Evolutionary conservation across 805 yeast genomes (phyloP), one percentile per base, ranked within the genome.

Genomic region (Kazachstania africana): DNA sequence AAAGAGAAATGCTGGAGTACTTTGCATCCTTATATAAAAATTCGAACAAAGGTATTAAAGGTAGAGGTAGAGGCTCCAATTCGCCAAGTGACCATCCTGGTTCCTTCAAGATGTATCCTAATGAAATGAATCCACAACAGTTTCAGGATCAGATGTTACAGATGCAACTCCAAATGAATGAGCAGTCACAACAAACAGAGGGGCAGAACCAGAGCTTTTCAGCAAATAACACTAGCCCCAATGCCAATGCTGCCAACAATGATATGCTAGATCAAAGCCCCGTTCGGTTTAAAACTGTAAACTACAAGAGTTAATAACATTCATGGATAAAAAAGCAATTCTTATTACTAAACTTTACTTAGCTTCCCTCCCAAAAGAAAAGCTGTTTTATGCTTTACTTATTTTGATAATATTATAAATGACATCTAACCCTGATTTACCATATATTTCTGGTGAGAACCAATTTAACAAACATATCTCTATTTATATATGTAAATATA

Each of bases 1-100:
- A 87, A 48, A 62, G 72, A 36, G 78, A 74, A 24, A 50, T 82
- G 46, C 64, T 88, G 45, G 69, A 73, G 22, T 87, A 88, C 55
- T 84, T 87, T 56, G 75, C 85, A 26, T 70, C 73, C 23, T 62
- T 85, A 31, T 87, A 88, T 60, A 83, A 83, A 54, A 83, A 87
- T 53, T 72, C 91, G 24, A 87, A 87, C 48, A 73, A 83, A 45
- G 95, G 95, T 12, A 87, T 39, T 19, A 39, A 34, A 26, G 43
- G 43, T 27, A 36, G 43, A 26, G 43, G 43, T 5, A 35, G 27
- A 21, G 17, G 15, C 13, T 13, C 28, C n/a, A 24, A 16, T 9
- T 3, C 18, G 5, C 16, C 15, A 14, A n/a, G 10, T 6, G 16
- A 10, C 16, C 12, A 16, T 12, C 14, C 28, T 15, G 10, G 5